Evolutionary conservation across 345 rosid species (phyloP).

Genomic region (Salix suchowensis): DNA sequence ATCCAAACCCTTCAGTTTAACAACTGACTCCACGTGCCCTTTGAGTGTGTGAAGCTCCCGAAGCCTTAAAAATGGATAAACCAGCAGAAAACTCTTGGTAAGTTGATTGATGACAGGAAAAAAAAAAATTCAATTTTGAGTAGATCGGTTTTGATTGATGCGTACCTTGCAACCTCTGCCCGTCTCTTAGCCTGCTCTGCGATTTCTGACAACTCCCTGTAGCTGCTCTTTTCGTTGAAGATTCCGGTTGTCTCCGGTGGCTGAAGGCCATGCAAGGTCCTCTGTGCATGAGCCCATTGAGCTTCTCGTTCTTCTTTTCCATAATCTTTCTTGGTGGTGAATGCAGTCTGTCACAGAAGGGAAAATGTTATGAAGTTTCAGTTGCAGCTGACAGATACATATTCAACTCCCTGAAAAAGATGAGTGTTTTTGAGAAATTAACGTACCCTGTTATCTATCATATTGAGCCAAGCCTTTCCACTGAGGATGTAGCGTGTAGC

Average conservation of each 20-base stretch:
- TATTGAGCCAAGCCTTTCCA: constrained; percentile 28
- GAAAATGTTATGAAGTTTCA: not conserved
- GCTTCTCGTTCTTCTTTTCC: constrained; percentile 32
- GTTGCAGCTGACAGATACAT: not conserved
- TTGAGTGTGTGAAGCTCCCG: constrained; percentile 27
- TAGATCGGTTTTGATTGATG: not conserved
- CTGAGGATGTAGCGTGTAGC: constrained; percentile 26
- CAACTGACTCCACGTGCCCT: constrained; percentile 26
- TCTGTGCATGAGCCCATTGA: constrained; percentile 32
- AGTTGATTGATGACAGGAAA: not conserved
- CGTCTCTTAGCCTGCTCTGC: constrained; percentile 35
- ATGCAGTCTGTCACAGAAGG: constrained; percentile 18
- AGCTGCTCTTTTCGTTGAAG: constrained; percentile 24
- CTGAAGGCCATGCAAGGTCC: constrained; percentile 28
- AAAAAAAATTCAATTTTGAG: not conserved
- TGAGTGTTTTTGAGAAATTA: not conserved
- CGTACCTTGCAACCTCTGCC: constrained; percentile 29
- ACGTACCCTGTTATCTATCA: constrained; percentile 23
- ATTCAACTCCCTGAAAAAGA: not conserved
- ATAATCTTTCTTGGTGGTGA: constrained; percentile 29
- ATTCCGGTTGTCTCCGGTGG: constrained; percentile 19
- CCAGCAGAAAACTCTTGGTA: too few relatives aligned
- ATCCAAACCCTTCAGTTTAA: constrained; percentile 28
- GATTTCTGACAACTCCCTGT: constrained; percentile 25
- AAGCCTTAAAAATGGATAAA: constrained; percentile 6